Evolutionary conservation across 169 alveolate species (phyloP).

Genomic region (Sarcocystis neurona): DNA sequence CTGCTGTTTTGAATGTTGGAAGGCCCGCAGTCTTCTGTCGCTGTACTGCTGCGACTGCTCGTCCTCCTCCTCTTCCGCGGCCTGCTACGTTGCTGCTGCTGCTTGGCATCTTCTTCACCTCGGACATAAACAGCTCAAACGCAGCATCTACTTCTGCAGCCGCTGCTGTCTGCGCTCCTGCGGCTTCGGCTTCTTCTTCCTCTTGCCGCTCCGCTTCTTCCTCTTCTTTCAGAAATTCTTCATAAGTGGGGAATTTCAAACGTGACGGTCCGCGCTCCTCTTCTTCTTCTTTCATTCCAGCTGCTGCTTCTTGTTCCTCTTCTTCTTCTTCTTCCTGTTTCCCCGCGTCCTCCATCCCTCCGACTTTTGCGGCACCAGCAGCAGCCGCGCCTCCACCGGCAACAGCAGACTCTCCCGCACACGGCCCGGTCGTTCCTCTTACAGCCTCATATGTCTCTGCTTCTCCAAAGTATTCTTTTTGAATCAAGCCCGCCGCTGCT

Average conservation of each 20-base stretch:
- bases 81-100: background rate
- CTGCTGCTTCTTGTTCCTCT: background rate
- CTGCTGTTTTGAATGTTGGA: constrained; percentile 64
- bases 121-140: constrained; percentile 36
- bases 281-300: background rate
- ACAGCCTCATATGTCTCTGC: background rate
- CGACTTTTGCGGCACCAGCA: background rate
- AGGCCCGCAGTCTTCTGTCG: background rate
- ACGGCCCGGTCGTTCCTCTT: background rate
- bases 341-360: background rate
- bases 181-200: constrained; percentile 28
- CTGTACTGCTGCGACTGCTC: background rate
- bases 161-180: background rate
- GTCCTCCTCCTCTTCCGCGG: constrained; percentile 7
- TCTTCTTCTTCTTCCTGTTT: background rate
- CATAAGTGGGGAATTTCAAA: constrained; percentile 48
- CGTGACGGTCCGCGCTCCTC: constrained; percentile 20
- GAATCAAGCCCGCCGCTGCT: background rate
- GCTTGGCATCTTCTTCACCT: constrained; percentile 35
- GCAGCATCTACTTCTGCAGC: constrained; percentile 39
- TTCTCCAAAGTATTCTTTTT: background rate
- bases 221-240: constrained; percentile 44
- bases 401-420: background rate
- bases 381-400: background rate
- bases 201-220: constrained; percentile 16